Evolutionary conservation across 345 rosid species (phyloP).

Genomic region (Aquilaria sinensis): DNA sequence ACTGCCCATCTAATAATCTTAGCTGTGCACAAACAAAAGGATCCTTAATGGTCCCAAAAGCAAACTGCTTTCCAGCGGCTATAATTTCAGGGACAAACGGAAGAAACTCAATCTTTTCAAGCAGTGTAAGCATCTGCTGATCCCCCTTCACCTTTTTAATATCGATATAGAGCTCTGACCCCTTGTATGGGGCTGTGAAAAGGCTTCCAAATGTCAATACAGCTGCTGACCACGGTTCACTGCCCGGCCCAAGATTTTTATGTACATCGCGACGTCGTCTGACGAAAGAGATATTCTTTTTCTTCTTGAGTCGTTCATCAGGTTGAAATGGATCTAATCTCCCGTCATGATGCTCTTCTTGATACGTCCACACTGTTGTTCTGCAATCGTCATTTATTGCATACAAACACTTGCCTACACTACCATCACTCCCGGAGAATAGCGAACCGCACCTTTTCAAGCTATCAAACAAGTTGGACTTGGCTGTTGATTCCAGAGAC

Average conservation of each 20-base stretch:
- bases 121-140: slow-evolving; percentile 45
- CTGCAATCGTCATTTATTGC: slow-evolving; percentile 78
- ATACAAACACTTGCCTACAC: slow-evolving; percentile 55
- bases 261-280: slow-evolving; percentile 65
- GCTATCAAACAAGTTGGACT: slow-evolving; percentile 33
- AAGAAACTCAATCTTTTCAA: slow-evolving; percentile 54
- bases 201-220: slow-evolving; percentile 86
- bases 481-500: slow-evolving; percentile 20
- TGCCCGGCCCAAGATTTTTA: slow-evolving; percentile 67
- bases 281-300: slow-evolving; percentile 52
- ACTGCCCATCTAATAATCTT: slow-evolving; percentile 90
- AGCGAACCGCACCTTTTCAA: slow-evolving; percentile 62
- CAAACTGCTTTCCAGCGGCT: slow-evolving; percentile 53
- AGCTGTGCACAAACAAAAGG: slow-evolving; percentile 90
- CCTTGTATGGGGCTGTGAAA: slow-evolving; percentile 78
- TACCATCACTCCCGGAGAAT: slow-evolving; percentile 60
- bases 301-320: slow-evolving; percentile 72
- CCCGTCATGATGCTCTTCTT: slow-evolving; percentile 46
- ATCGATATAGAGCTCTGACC: slow-evolving; percentile 65
- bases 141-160: slow-evolving; percentile 34
- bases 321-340: slow-evolving; percentile 69
- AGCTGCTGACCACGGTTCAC: slow-evolving; percentile 51
- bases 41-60: slow-evolving; percentile 42
- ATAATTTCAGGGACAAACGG: slow-evolving; percentile 75
- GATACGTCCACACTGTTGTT: slow-evolving; percentile 78